phyloP scores from a whole-genome alignment of 306 rosid species.

The Psophocarpus tetragonolobus region DNA sequence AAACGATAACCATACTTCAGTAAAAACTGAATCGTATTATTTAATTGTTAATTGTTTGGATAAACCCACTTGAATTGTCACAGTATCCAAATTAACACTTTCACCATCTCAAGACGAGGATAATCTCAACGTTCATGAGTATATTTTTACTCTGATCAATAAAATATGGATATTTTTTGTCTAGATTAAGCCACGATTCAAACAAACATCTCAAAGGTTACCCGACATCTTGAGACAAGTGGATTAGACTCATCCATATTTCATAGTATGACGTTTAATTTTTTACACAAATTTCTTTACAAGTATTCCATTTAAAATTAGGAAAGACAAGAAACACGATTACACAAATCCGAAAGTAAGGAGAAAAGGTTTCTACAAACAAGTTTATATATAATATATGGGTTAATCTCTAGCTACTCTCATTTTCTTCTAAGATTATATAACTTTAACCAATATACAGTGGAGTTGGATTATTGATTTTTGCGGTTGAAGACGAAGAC shows the following conservation, averaged over 20 bases:
- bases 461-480: slow-evolving; percentile 34
- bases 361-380: background rate
- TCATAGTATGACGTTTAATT: background rate
- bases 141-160: no score
- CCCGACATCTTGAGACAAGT: background rate
- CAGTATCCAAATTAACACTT: no score
- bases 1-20: no score
- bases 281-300: background rate
- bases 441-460: background rate
- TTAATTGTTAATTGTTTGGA: no score
- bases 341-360: background rate
- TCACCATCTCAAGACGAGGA: no score
- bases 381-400: background rate
- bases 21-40: no score
- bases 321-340: background rate
- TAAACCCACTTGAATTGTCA: no score
- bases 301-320: background rate
- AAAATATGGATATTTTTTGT: no score
- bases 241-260: background rate
- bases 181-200: background rate
- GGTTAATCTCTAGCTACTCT: no score
- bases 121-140: no score
- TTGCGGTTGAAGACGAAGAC: background rate
- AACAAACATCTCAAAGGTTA: background rate
- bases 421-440: background rate